Conservation (phyloP, 2,329 filamentous ascomycete species). For the Seiridium cupressi region DNA sequence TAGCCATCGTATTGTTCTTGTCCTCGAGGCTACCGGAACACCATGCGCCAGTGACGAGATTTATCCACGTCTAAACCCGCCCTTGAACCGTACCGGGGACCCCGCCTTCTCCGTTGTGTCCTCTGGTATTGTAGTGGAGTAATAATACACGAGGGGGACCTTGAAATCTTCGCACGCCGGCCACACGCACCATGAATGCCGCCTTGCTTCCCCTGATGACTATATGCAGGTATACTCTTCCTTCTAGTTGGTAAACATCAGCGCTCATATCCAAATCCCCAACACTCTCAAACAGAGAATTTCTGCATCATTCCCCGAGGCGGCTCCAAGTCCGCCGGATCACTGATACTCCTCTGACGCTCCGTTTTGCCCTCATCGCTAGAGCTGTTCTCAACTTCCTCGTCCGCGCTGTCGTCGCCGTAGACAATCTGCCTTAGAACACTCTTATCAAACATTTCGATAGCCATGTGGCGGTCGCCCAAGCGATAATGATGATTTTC, state of each 20-base stretch:
- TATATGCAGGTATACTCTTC: not conserved
- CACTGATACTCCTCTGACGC: slow-evolving; percentile 51
- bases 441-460: slow-evolving; percentile 91
- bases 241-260: not conserved
- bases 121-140: not conserved
- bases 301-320: slow-evolving; percentile 5
- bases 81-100: not conserved
- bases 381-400: slow-evolving; percentile 38
- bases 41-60: not conserved
- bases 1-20: not conserved
- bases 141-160: not conserved
- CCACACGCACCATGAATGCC: not conserved
- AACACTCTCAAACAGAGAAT: slow-evolving; percentile 8
- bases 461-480: slow-evolving; percentile 81
- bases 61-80: not conserved
- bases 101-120: not conserved
- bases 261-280: not conserved
- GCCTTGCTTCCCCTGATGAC: not conserved
- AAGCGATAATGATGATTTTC: slow-evolving; percentile 89
- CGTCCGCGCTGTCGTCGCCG: slow-evolving; percentile 52
- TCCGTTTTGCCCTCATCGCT: slow-evolving; percentile 54
- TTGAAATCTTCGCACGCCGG: not conserved
- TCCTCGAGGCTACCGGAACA: not conserved
- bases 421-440: slow-evolving; percentile 84
- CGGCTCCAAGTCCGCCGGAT: slow-evolving; percentile 31